These are phyloP conservation scores for Jackrogersella minutella DNA, from an alignment of 495 filamentous ascomycete genomes.

Conservation along the genomic window DNA sequence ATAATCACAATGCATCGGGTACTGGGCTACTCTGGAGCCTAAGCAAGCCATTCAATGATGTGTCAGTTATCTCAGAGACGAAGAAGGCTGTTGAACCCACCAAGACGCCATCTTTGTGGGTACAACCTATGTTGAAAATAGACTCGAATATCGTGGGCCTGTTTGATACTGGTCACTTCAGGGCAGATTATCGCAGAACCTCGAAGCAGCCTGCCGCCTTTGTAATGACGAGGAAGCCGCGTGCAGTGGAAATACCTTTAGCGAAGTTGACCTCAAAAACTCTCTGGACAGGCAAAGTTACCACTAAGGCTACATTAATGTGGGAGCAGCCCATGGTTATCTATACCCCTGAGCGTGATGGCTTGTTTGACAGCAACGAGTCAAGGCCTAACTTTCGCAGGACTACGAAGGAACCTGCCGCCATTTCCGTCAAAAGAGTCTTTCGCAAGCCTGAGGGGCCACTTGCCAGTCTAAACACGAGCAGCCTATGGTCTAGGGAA, in stretches of 20 bases:
- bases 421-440: slow-evolving; percentile 41
- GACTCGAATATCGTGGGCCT: slow-evolving; percentile 13
- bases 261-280: slow-evolving; percentile 38
- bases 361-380: slow-evolving; percentile 39
- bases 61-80: background rate
- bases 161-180: slow-evolving; percentile 24
- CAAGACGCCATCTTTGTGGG: slow-evolving; percentile 14
- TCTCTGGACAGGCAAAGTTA: slow-evolving; percentile 40
- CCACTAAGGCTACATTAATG: slow-evolving; percentile 19
- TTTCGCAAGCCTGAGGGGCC: slow-evolving; percentile 31
- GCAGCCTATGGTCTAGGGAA: slow-evolving; percentile 28
- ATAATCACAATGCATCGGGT: slow-evolving; percentile 8
- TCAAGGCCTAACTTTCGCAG: slow-evolving; percentile 43
- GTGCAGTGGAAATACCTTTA: slow-evolving; percentile 32
- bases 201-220: slow-evolving; percentile 36
- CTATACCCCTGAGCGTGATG: slow-evolving; percentile 14
- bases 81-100: slow-evolving; percentile 4
- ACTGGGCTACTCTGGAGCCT: slow-evolving; percentile 28
- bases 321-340: slow-evolving; percentile 38
- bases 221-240: slow-evolving; percentile 31
- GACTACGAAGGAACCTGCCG: slow-evolving; percentile 48
- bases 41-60: slow-evolving; percentile 18
- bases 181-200: slow-evolving; percentile 34
- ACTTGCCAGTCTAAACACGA: slow-evolving; percentile 17
- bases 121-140: background rate